phyloP scores from a whole-genome alignment of 2,329 filamentous ascomycete genomes.

The Fusarium devonianum region DNA sequence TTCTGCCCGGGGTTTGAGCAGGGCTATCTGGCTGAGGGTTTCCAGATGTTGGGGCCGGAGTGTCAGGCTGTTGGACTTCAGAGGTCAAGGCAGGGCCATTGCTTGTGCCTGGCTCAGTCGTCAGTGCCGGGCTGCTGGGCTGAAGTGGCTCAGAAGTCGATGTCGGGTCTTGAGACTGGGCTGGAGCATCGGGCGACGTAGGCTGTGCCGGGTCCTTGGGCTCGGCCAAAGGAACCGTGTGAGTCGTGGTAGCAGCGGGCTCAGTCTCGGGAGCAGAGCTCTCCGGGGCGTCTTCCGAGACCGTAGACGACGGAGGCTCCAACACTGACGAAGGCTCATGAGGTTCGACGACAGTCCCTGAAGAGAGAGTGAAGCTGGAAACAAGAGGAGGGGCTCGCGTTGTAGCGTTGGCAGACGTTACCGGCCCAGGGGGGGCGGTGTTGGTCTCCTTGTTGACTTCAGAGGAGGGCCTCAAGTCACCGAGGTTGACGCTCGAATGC shows the following conservation, averaged over 20 bases:
- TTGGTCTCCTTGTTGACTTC: conserved; percentile 10
- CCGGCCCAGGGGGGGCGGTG: conserved; percentile 11
- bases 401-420: conserved; percentile 12
- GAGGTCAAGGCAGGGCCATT: conserved; percentile 11
- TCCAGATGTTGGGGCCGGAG: conserved; percentile 8
- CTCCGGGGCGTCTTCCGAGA: not conserved
- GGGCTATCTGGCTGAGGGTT: conserved; percentile 6
- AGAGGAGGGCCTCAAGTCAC: conserved; percentile 30
- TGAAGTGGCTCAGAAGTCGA: conserved; percentile 6
- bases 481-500: conserved; percentile 36
- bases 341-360: conserved; percentile 12
- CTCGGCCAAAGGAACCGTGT: conserved; percentile 28
- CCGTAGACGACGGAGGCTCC: conserved; percentile 5
- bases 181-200: conserved; percentile 16
- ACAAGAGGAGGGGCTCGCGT: conserved; percentile 14
- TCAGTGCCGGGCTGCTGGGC: conserved; percentile 1
- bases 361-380: not conserved
- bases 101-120: conserved; percentile 1
- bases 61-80: conserved; percentile 11
- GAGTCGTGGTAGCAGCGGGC: conserved; percentile 17
- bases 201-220: conserved; percentile 15
- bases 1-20: not conserved
- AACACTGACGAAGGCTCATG: conserved; percentile 12
- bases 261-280: conserved; percentile 9
- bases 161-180: conserved; percentile 5